These are phyloP conservation scores for Plectosphaerella cucumerina DNA, from an alignment of 2,329 filamentous ascomycete genomes.

Conservation along the genomic window DNA sequence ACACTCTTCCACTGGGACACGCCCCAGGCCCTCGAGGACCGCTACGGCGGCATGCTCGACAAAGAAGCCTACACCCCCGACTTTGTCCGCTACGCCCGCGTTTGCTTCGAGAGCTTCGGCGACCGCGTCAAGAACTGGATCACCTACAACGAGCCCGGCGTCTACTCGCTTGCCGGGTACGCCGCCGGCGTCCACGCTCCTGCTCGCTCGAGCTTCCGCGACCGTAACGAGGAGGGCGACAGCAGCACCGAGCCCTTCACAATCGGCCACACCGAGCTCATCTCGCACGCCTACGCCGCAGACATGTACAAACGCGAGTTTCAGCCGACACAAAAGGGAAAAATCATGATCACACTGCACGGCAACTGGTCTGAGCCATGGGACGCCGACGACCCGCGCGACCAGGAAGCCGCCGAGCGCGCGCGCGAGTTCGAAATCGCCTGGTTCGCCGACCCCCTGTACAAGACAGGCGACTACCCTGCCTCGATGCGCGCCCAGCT, in stretches of 20 bases:
- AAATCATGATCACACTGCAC: slow-evolving; percentile 35
- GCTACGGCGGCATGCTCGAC: slow-evolving; percentile 58
- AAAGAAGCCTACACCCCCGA: slow-evolving; percentile 59
- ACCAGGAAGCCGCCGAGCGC: slow-evolving; percentile 31
- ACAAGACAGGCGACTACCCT: slow-evolving; percentile 33
- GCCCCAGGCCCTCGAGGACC: slow-evolving; percentile 52
- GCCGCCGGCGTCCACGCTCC: slow-evolving; percentile 28
- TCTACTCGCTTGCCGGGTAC: slow-evolving; percentile 27
- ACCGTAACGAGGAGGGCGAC: slow-evolving; percentile 25
- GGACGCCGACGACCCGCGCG: slow-evolving; percentile 27
- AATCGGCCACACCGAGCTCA: slow-evolving; percentile 32
- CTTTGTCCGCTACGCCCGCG: slow-evolving; percentile 52
- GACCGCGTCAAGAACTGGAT: slow-evolving; percentile 59
- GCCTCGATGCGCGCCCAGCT: slow-evolving; percentile 33
- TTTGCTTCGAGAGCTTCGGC: slow-evolving; percentile 54
- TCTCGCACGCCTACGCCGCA: slow-evolving; percentile 30
- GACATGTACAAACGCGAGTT: slow-evolving; percentile 35
- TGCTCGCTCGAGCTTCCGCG: slow-evolving; percentile 22
- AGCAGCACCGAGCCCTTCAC: slow-evolving; percentile 30
- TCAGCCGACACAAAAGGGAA: slow-evolving; percentile 28
- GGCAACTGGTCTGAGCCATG: slow-evolving; percentile 38
- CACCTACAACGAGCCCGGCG: slow-evolving; percentile 28
- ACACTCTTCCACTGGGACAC: slow-evolving; percentile 65
- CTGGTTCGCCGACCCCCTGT: slow-evolving; percentile 35
- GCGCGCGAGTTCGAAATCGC: slow-evolving; percentile 35